A percentile compares a stretch with the other conserved stretches of the same genome.
Conservation (phyloP, 2,329 filamentous ascomycete species). For the Triangularia verruculosa region DNA sequence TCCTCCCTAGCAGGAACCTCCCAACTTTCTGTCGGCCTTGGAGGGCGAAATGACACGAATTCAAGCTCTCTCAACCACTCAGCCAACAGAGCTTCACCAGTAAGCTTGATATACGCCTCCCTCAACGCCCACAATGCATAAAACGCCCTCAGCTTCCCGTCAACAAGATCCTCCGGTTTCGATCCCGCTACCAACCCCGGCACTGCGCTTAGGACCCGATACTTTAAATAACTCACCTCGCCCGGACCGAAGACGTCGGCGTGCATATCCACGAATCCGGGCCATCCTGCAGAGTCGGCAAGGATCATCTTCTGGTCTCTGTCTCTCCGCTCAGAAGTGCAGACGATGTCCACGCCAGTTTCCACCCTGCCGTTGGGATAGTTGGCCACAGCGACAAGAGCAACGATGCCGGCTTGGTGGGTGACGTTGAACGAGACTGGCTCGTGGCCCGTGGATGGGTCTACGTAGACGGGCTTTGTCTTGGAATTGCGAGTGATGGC, state of each 20-base stretch:
- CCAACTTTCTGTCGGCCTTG: conserved; percentile 35
- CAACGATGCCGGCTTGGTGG: conserved; percentile 74
- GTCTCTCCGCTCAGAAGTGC: conserved; percentile 65
- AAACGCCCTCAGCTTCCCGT: conserved; percentile 65
- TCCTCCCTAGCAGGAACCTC: conserved; percentile 18
- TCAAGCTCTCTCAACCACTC: conserved; percentile 69
- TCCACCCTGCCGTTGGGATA: conserved; percentile 43
- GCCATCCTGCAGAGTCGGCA: conserved; percentile 54
- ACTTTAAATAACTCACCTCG: conserved; percentile 62
- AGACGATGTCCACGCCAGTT: conserved; percentile 74
- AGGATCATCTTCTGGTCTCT: conserved; percentile 57
- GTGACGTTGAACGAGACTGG: conserved; percentile 69
- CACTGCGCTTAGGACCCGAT: conserved; percentile 32
- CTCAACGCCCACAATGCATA: conserved; percentile 78
- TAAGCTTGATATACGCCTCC: conserved; percentile 81
- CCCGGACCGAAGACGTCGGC: conserved; percentile 63
- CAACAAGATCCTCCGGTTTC: conserved; percentile 43
- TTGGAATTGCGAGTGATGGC: conserved; percentile 53
- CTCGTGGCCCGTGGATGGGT: conserved; percentile 45
- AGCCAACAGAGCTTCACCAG: conserved; percentile 72
- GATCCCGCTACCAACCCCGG: conserved; percentile 29
- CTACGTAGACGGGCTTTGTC: conserved; percentile 52
- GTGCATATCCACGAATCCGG: conserved; percentile 68
- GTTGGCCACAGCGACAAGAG: conserved; percentile 52
- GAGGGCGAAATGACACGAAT: conserved; percentile 61